Evolutionary conservation across 306 rosid genomes (phyloP), one percentile per base, ranked within the genome.

Genomic region (Rubus idaeus): DNA sequence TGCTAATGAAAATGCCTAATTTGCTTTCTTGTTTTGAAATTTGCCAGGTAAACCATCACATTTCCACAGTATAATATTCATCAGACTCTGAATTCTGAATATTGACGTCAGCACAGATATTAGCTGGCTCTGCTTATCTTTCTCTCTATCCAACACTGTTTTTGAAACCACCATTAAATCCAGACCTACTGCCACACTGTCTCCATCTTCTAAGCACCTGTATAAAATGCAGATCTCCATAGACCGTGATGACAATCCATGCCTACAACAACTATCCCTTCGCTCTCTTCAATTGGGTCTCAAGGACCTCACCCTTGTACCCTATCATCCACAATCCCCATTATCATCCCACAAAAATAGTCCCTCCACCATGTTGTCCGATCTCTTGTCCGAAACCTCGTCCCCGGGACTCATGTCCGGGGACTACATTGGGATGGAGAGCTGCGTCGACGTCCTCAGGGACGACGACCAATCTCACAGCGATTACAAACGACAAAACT

Each of bases 401-500:
- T 21, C 81, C 11, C 70, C 70, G 6, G 70, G 70, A 17, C 47
- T 66, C 20, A 52, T 46, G 39, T 26, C 70, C 61, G 78, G 88
- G 0, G 95, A 88, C 78, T 84, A 81, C 75, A 88, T 89, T 26
- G 96, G 95, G 9, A 63, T 71, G 35, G 93, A 93, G 84, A 93
- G 96, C 70, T 86, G 93, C 73, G 70, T 72, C 0, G 96, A 91
- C 65, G 66, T 82, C 23, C 73, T 88, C 8, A 71, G 56, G 41
- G 79, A 74, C 20, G 57, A 58, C 18, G 21, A 30, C 17, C 62
- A 67, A 3, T 56, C 70, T 47, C 50, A 16, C 37, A 3, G 20
- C 2, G 20, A 62, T 62, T 0, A 14, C 44, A 62, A 62, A 14
- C 42, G 4, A 37, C 18, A 5, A 61, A 30, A 39, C 68, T 35